A percentile compares a stretch with the other conserved stretches of the same genome.
Conservation (phyloP, 768 basidiomycete species). For the Mycena polygramma region DNA sequence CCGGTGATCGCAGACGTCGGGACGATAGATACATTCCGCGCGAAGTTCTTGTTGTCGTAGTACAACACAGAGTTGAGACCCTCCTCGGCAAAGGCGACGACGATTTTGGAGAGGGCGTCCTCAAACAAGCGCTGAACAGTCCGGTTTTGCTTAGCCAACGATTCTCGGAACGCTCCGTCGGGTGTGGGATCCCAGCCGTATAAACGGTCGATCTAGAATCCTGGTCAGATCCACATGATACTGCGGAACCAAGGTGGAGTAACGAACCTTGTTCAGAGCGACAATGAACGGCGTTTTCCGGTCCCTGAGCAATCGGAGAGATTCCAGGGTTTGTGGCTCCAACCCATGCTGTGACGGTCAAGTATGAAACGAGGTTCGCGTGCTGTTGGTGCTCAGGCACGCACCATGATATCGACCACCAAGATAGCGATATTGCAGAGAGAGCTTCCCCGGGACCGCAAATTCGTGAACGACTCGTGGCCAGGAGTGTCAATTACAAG, state of each 20-base stretch:
- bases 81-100: slow-evolving; percentile 97
- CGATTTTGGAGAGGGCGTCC: slow-evolving; percentile 86
- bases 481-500: slow-evolving; percentile 98
- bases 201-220: slow-evolving; percentile 91
- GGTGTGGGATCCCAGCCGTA: slow-evolving; percentile 95
- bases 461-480: slow-evolving; percentile 98
- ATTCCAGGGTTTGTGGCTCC: slow-evolving; percentile 98
- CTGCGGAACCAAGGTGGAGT: slow-evolving; percentile 13
- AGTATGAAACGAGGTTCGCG: slow-evolving; percentile 20
- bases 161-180: slow-evolving; percentile 93
- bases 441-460: slow-evolving; percentile 95
- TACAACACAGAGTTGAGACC: slow-evolving; percentile 95
- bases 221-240: slow-evolving; percentile 20
- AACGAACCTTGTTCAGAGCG: slow-evolving; percentile 90
- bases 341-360: slow-evolving; percentile 82
- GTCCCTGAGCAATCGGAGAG: slow-evolving; percentile 90
- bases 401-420: slow-evolving; percentile 97
- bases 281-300: slow-evolving; percentile 99
- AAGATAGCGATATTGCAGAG: slow-evolving; percentile 99
- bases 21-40: slow-evolving; percentile 93
- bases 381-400: slow-evolving; percentile 34
- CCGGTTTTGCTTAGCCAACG: slow-evolving; percentile 83
- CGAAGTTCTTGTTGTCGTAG: slow-evolving; percentile 98
- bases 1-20: slow-evolving; percentile 98
- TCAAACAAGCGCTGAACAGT: slow-evolving; percentile 93